Percentiles rank a stretch among this genome's conserved stretches.
These are phyloP conservation scores for Lasiosphaeriaceae sp. DNA, from an alignment of 495 filamentous ascomycete species.

Conservation along the genomic window DNA sequence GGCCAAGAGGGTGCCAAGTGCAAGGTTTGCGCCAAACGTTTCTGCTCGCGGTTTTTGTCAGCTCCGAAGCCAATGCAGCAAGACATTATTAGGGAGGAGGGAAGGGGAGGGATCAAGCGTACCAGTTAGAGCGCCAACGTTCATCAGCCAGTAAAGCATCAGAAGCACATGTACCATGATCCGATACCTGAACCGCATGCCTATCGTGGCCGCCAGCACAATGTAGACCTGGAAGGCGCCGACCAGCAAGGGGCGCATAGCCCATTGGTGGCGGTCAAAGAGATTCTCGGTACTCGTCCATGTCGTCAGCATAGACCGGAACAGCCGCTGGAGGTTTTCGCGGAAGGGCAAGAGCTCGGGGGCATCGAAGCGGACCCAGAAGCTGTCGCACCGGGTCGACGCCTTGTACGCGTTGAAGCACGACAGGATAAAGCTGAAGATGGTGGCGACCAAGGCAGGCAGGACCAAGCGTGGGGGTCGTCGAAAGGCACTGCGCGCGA, in stretches of 20 bases:
- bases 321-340: conserved; percentile 33
- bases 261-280: conserved; percentile 65
- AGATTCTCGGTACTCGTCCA: conserved; percentile 58
- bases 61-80: neutral
- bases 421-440: conserved; percentile 53
- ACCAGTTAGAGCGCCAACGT: conserved; percentile 33
- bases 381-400: conserved; percentile 52
- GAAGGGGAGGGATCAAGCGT: neutral
- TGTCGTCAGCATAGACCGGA: conserved; percentile 46
- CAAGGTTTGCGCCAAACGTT: conserved; percentile 55
- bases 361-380: conserved; percentile 56
- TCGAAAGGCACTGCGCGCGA: conserved; percentile 61
- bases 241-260: conserved; percentile 56
- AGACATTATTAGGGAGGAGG: neutral
- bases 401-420: conserved; percentile 55
- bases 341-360: conserved; percentile 31
- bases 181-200: conserved; percentile 54
- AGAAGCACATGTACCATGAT: conserved; percentile 49
- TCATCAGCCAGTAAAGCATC: conserved; percentile 51
- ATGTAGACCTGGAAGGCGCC: conserved; percentile 62
- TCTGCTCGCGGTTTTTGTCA: conserved; percentile 31
- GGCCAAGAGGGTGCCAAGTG: conserved; percentile 59
- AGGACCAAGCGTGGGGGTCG: conserved; percentile 58
- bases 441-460: conserved; percentile 56
- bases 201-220: conserved; percentile 51